A percentile compares a stretch with the other conserved stretches of the same genome.
These are phyloP conservation scores for Sporisorium graminicola DNA, from an alignment of 1,284 basidiomycete genomes.

Conservation along the genomic window DNA sequence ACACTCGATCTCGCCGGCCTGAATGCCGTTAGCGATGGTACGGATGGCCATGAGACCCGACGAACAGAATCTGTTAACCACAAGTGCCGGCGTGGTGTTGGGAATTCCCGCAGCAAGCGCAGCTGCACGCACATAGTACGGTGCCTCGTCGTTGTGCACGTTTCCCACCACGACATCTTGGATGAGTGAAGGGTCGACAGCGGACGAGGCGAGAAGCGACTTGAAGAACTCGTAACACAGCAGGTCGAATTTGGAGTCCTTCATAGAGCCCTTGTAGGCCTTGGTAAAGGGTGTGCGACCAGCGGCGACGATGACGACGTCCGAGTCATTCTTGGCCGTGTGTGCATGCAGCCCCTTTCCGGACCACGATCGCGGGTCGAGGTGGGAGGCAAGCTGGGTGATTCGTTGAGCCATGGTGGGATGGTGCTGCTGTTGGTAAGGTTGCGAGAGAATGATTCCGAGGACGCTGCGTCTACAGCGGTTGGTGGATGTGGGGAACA, in stretches of 20 bases:
- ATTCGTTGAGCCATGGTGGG: slow-evolving; percentile 55
- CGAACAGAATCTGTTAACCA: slow-evolving; percentile 71
- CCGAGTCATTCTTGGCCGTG: slow-evolving; percentile 58
- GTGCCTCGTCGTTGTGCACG: slow-evolving; percentile 55
- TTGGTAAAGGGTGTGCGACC: slow-evolving; percentile 82
- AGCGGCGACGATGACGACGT: slow-evolving; percentile 82
- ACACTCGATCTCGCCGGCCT: slow-evolving; percentile 83
- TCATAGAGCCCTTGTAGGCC: slow-evolving; percentile 83
- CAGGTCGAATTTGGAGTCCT: slow-evolving; percentile 74
- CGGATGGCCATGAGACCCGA: slow-evolving; percentile 88
- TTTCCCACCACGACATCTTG: slow-evolving; percentile 81
- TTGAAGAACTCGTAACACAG: slow-evolving; percentile 63
- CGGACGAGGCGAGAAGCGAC: slow-evolving; percentile 77
- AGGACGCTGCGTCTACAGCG: not conserved
- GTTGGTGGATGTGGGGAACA: not conserved
- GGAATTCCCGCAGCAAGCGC: slow-evolving; percentile 85
- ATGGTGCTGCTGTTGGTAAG: not conserved
- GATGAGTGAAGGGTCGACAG: slow-evolving; percentile 78
- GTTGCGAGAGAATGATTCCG: not conserved
- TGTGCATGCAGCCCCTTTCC: slow-evolving; percentile 59
- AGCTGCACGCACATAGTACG: slow-evolving; percentile 72
- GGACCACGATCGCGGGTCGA: slow-evolving; percentile 63
- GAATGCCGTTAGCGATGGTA: slow-evolving; percentile 83
- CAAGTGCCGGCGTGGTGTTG: slow-evolving; percentile 80
- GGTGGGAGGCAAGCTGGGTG: slow-evolving; percentile 60